A percentile compares a stretch with the other conserved stretches of the same genome.
Conservation (phyloP, 257 asterid species). For the Jacaranda copaia region DNA sequence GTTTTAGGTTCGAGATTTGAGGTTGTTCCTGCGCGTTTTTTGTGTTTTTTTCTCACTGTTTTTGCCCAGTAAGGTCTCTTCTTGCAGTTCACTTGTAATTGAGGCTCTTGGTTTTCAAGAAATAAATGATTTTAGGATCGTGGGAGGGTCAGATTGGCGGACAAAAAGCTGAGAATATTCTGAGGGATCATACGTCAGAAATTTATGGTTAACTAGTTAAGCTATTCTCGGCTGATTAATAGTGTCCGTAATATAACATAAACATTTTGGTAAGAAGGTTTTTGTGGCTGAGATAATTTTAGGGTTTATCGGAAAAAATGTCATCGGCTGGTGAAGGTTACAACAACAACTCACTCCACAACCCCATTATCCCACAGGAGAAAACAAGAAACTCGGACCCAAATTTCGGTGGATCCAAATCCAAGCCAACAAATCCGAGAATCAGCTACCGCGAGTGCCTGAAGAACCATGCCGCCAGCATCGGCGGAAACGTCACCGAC, state of each 20-base stretch:
- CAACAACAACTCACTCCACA: constrained; percentile 30
- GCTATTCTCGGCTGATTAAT: neutral
- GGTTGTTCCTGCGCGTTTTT: neutral
- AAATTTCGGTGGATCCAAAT: constrained; percentile 50
- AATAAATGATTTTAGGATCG: constrained; percentile 9
- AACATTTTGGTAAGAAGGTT: neutral
- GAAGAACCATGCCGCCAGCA: constrained; percentile 73
- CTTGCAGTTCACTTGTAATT: neutral
- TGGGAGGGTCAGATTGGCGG: constrained; percentile 25
- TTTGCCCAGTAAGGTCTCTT: neutral
- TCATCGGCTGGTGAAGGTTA: constrained; percentile 43
- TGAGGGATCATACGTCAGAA: neutral
- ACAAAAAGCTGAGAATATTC: neutral
- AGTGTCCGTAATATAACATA: neutral
- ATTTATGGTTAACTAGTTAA: neutral
- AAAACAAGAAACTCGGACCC: constrained; percentile 32
- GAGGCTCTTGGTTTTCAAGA: neutral
- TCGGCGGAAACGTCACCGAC: constrained; percentile 74
- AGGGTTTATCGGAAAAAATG: constrained; percentile 37
- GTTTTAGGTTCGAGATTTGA: neutral
- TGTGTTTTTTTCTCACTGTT: neutral
- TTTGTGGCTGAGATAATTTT: constrained; percentile 1
- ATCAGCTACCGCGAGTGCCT: constrained; percentile 64
- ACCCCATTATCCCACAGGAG: neutral
- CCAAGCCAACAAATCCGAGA: constrained; percentile 32